A percentile compares a stretch with the other conserved stretches of the same genome.
Conservation (phyloP, 2,329 filamentous ascomycete species). For the Aspergillus fischeri region DNA sequence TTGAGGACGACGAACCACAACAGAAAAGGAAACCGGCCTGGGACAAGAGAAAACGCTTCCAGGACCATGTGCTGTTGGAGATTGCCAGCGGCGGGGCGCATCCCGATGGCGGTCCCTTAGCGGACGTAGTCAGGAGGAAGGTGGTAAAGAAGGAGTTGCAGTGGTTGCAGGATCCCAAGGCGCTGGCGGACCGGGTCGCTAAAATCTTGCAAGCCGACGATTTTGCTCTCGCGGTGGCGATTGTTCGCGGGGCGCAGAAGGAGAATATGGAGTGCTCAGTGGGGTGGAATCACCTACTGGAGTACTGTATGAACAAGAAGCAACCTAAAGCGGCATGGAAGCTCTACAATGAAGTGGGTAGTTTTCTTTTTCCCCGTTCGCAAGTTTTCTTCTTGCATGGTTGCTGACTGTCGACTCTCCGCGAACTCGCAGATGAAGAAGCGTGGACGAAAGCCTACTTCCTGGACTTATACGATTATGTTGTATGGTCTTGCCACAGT, state of each 20-base stretch:
- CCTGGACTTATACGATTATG: conserved; percentile 78
- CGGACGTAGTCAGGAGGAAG: neutral
- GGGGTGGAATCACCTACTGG: conserved; percentile 83
- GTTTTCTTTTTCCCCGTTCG: neutral
- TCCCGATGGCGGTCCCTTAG: neutral
- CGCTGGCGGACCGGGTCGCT: conserved; percentile 65
- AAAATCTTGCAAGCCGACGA: conserved; percentile 56
- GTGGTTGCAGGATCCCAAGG: conserved; percentile 65
- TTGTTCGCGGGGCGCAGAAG: conserved; percentile 65
- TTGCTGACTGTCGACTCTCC: conserved; percentile 10
- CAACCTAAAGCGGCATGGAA: conserved; percentile 65
- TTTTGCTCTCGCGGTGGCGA: conserved; percentile 61
- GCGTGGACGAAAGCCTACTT: conserved; percentile 72
- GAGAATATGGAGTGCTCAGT: conserved; percentile 62
- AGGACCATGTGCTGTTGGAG: conserved; percentile 9
- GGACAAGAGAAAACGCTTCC: neutral
- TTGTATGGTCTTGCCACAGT: conserved; percentile 69
- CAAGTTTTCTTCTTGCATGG: neutral
- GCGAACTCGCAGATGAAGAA: conserved; percentile 77
- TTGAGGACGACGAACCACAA: neutral
- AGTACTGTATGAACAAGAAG: conserved; percentile 61
- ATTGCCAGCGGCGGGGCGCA: conserved; percentile 11
- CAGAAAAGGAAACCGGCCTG: neutral
- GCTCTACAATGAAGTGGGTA: conserved; percentile 77
- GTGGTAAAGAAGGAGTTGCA: conserved; percentile 51